Percentiles rank a stretch among this genome's conserved stretches.
Evolutionary conservation across 2,329 filamentous ascomycete genomes (phyloP).

Genomic region (Metarhizium brunneum): DNA sequence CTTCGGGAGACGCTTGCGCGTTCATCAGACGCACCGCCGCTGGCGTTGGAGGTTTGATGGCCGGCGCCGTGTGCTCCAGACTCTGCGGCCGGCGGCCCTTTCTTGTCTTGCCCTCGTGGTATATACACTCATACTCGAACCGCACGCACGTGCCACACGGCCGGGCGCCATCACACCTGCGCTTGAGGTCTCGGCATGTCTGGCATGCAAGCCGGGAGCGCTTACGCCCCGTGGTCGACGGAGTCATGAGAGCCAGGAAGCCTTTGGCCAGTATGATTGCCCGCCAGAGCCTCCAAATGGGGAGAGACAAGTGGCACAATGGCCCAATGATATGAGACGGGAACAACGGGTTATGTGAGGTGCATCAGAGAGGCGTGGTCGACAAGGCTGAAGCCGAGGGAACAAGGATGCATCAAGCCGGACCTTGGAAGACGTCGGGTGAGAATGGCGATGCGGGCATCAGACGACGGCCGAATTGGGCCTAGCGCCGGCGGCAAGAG

Average conservation of each 20-base stretch:
- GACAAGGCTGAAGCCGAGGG: neutral
- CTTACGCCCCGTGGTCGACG: constrained; percentile 13
- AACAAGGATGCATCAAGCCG: neutral
- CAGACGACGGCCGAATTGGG: neutral
- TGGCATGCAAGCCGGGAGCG: constrained; percentile 37
- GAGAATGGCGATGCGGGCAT: neutral
- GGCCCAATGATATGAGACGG: neutral
- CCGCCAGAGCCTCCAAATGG: neutral
- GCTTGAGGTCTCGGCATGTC: constrained; percentile 45
- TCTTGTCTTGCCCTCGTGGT: constrained; percentile 17
- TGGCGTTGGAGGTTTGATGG: neutral
- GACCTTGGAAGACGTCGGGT: neutral
- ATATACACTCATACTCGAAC: constrained; percentile 44
- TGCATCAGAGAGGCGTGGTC: neutral
- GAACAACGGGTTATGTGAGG: neutral
- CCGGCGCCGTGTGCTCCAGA: neutral
- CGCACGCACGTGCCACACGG: constrained; percentile 44
- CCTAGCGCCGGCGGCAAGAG: neutral
- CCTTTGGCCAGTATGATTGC: neutral
- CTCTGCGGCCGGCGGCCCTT: neutral
- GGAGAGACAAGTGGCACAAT: neutral
- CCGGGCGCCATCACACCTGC: constrained; percentile 43
- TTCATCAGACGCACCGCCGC: neutral
- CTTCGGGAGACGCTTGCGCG: neutral
- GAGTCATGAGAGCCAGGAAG: neutral